Percentiles rank a stretch among this genome's conserved stretches.
Evolutionary conservation across 139 green algal species (phyloP).

Genomic region (Tetradesmus lagerheimii): DNA sequence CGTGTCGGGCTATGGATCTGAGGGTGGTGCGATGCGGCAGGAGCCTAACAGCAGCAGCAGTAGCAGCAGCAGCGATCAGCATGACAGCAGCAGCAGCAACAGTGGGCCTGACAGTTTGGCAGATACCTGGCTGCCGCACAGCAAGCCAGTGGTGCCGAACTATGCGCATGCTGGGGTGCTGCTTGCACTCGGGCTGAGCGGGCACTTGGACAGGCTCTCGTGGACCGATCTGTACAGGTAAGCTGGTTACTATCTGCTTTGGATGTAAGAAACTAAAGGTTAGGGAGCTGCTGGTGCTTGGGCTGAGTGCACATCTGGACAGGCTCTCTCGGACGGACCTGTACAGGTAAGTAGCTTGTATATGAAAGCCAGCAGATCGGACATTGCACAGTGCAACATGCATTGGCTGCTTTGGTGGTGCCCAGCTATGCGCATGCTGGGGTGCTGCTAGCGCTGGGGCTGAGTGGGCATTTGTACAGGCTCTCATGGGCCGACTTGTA

Average conservation of each 20-base stretch:
- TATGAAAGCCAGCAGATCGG: too few relatives aligned
- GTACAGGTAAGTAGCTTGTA: too few relatives aligned
- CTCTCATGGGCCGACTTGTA: constrained; percentile 67
- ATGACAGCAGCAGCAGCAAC: constrained; percentile 43
- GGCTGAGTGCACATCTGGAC: too few relatives aligned
- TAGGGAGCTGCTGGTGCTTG: too few relatives aligned
- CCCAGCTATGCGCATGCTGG: constrained; percentile 88
- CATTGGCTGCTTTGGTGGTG: too few relatives aligned
- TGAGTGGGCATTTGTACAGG: constrained; percentile 74
- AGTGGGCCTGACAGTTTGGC: neutral
- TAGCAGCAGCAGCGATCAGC: constrained; percentile 46
- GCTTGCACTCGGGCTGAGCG: constrained; percentile 91
- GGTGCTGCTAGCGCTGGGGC: constrained; percentile 92
- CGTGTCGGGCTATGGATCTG: neutral
- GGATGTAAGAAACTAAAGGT: too few relatives aligned
- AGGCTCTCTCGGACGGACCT: too few relatives aligned
- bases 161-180: constrained; percentile 92
- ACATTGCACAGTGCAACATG: too few relatives aligned
- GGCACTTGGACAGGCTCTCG: constrained; percentile 63
- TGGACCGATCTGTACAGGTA: constrained; percentile 67
- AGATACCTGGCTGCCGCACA: constrained; percentile 66
- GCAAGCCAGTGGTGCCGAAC: constrained; percentile 76
- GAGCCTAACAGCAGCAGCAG: neutral
- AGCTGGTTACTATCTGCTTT: too few relatives aligned
- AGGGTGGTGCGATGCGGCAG: neutral